Base-by-base conservation (phyloP, 2,329 filamentous ascomycete species). In the Cadophora sp. region DNA sequence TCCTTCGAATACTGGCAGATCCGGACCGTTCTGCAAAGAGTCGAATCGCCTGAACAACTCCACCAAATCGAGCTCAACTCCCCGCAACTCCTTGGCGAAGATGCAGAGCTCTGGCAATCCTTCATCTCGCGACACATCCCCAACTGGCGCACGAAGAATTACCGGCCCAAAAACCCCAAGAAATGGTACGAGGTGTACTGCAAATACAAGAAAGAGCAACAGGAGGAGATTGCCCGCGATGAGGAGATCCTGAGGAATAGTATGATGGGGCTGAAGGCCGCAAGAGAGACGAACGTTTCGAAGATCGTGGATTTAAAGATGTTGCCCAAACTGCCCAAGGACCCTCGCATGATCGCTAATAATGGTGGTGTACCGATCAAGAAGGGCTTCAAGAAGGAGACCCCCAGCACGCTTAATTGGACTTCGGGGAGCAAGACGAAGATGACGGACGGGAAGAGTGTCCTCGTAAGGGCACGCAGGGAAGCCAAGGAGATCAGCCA, bases 181-280 rank as follows among this genome's bases (percentile, higher is more conserved):
- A 89, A 88, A 68, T 97, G 94, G 94, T 88, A 90, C 77, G 88
- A 91, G 65, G 84, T 97, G 16, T 97, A 97, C 81, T 82, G 85
- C 71, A 88, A 89, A 71, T 90, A 94, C 76, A 85, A 87, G 71
- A 83, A 82, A 51, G 83, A 90, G 70, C 85, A 89, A 46, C 82
- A 87, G 40, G 80, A 84, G 62, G 83, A 87, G 63, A 83, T 91
- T 8, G 82, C 83, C 4, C 82, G 83, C 26, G 89, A 90, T 72
- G 85, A 87, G 67, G 84, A 83, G 68, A 83, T 82, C 64, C 81
- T 93, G 6, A 64, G 72, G 66, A 86, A 83, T 73, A 83, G 82
- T 58, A 85, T 86, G 51, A 80, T 91, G 56, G 86, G 84, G 16
- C 83, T 91, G 69, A 84, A 85, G 74, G 81, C 87, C 67, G 81